Base-by-base conservation (phyloP, 441 rosid genomes). In the Francoa sonchifolia region DNA sequence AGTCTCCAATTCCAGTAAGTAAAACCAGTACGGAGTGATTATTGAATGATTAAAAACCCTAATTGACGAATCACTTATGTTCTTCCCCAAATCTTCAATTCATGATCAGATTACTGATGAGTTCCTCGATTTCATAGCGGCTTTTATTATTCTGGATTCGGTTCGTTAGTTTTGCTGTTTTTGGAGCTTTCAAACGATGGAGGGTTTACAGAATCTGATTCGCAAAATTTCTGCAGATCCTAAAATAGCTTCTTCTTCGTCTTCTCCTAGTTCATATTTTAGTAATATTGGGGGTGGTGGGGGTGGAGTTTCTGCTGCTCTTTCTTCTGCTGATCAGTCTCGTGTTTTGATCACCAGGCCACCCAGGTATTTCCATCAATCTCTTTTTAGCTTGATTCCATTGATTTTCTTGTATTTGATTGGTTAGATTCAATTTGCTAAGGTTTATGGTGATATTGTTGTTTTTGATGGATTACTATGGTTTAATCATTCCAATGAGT, bases 291-390 rank as follows among this genome's bases (percentile, higher is more conserved):
- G 33, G 33, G 12, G n/a, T 3, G 68, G 49, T 33, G 68, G 58
- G 22, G 15, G 49, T 0, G 65, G 55, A 10, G 22, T 47, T 19
- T 33, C 66, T 36, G 45, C 58, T 3, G 61, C 77, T 50, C 50
- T 61, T 15, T 62, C 79, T 68, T 55, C 76, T 27, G 42, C 70
- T 32, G 81, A 69, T 29, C 58, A 61, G 26, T 61, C 85, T 45
- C 66, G 64, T 33, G 13, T 66, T 48, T 30, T 78, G 51, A 32
- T 69, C 51, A 19, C 48, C 35, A 68, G 81, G 55, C 63, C 74
- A 54, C 57, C 90, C 17, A 67, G 81, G 93, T 83, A 47, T 7
- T 20, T 17, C 15, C 14, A 8, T 33, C 8, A 3, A 10, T 8
- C 21, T 56, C n/a, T 28, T 10, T 1, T 16, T 19, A 44, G 20